Base-by-base conservation (phyloP, 805 yeast species). In the Yamadazyma endophytica region DNA sequence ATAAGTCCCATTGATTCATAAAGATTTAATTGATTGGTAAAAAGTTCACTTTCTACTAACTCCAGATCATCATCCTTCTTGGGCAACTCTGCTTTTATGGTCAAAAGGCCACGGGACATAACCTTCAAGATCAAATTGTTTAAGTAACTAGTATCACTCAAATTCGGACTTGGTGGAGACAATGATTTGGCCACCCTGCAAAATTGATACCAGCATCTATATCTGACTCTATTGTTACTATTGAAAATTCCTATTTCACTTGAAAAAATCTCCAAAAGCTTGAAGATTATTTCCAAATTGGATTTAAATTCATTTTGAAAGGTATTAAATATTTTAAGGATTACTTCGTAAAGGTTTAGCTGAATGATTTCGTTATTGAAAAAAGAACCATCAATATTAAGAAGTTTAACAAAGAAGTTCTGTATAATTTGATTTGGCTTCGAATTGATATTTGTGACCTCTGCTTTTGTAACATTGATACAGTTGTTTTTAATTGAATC, bases 171-270 rank as follows among this genome's bases (percentile, higher is more conserved):
- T 6, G 29, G 26, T 21, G 88, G 87, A 49, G 79, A 82, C 2
- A 90, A 80, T 28, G 82, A 64, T 51, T 82, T 86, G 39, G 88
- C 70, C 48, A 89, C 84, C 53, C 95, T 74, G 49, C 80, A 80
- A 46, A 90, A 86, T 41, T 89, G 64, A 54, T 86, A 90, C 96
- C 97, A 92, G 24, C 94, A 73, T 54, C 97, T 78, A 34, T 77
- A 68, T 47, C 88, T 78, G 4, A 89, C 96, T 39, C 77, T 82
- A 36, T 73, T 82, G 43, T 73, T 68, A 4, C 70, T 65, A 58
- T 82, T 86, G 55, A 86, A 88, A 39, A 90, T 73, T 11, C 97
- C 97, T 44, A 80, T 71, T 21, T 78, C 79, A 12, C 92, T 77
- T 26, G 87, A 76, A 52, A 92, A 90, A 14, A 84, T 72, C 44